Evolutionary conservation across 1,139 yeast species (phyloP), one percentile per base, ranked within the genome.

Genomic region (Blastobotrys petasosporus): DNA sequence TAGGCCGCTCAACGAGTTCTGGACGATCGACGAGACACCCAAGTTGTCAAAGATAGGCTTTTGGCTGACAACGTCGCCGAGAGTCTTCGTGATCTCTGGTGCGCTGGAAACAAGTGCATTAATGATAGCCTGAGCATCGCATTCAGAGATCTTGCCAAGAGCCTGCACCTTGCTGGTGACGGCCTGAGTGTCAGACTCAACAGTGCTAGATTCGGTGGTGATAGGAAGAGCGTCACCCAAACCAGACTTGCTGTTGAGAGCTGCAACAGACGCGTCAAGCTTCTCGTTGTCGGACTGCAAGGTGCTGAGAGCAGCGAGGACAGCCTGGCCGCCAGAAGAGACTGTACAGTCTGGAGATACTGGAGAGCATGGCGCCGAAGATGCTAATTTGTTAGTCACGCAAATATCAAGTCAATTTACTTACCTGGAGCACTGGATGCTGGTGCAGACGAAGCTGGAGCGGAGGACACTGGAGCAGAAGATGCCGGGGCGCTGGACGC

Each of bases 151-250:
- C 20, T 32, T n/a, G 16, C 37, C 42, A 16, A 44, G 29, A 23
- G 37, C 12, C 17, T 32, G 25, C n/a, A 40, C 12, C n/a, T 44
- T 44, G 10, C n/a, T 17, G 31, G 38, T 44, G 16, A 36, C 37
- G 33, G 39, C 41, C 31, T 44, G 15, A 30, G 41, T 37, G 32
- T 36, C 39, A 6, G n/a, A n/a, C 30, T 40, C 34, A 8, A 39
- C 44, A 25, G 38, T 30, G 10, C n/a, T 11, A 25, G 47, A 35
- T 32, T 36, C 15, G 10, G 31, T 29, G 31, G 35, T 37, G 32
- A 44, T 40, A 36, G 47, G 47, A 16, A 40, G 32, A 9, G 44
- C 47, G 33, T 37, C 47, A 13, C 23, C 30, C 28, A 44, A 17
- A 16, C 28, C 20, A 16, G 35, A 28, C 11, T 15, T 23, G 17